These are phyloP conservation scores for Candida germanica DNA, from an alignment of 805 yeast genomes.

Conservation along the genomic window DNA sequence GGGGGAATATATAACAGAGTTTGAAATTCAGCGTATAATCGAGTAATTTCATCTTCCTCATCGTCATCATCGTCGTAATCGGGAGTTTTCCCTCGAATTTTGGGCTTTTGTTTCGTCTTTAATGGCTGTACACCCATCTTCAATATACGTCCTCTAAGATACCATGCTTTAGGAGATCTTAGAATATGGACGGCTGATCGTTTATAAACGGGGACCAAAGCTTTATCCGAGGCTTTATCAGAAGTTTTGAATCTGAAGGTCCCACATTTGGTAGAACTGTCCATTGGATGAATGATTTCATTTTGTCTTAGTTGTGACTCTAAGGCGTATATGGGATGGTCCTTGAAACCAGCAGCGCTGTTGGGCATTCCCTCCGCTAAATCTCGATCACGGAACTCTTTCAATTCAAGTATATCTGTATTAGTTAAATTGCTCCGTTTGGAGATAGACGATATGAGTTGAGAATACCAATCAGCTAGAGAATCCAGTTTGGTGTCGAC, in stretches of 20 bases:
- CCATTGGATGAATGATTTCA: conserved; percentile 68
- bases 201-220: conserved; percentile 59
- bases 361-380: conserved; percentile 84
- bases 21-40: conserved; percentile 75
- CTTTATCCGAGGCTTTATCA: conserved; percentile 28
- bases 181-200: conserved; percentile 62
- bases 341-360: conserved; percentile 74
- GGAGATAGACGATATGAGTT: conserved; percentile 35
- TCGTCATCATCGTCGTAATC: conserved; percentile 32
- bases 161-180: conserved; percentile 83
- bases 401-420: conserved; percentile 53
- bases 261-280: conserved; percentile 59
- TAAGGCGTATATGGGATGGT: conserved; percentile 82
- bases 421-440: conserved; percentile 6
- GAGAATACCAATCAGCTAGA: conserved; percentile 60
- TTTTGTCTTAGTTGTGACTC: conserved; percentile 70
- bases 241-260: conserved; percentile 47
- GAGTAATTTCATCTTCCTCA: conserved; percentile 50
- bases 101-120: conserved; percentile 29
- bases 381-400: conserved; percentile 60
- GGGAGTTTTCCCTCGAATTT: conserved; percentile 6
- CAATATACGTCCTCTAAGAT: conserved; percentile 70
- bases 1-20: conserved; percentile 72
- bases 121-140: conserved; percentile 68
- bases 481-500: conserved; percentile 54